Evolutionary conservation across 2,329 filamentous ascomycete genomes (phyloP).

Genomic region (Exophiala xenobiotica): DNA sequence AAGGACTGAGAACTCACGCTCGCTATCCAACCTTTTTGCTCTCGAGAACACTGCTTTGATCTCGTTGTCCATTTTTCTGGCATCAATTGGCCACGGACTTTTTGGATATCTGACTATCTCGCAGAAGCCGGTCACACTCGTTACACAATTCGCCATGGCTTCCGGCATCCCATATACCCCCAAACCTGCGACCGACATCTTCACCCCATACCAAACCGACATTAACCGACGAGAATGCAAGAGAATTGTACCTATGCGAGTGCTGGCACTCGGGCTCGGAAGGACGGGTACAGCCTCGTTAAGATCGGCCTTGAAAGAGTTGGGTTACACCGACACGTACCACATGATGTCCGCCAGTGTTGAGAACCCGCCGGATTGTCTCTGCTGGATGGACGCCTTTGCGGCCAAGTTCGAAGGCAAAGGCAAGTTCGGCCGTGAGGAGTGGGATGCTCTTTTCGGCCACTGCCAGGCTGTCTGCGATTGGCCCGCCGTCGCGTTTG

Average conservation of each 20-base stretch:
- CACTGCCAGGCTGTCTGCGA: conserved; percentile 66
- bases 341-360: conserved; percentile 67
- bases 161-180: conserved; percentile 36
- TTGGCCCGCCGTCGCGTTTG: conserved; percentile 67
- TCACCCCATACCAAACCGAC: conserved; percentile 62
- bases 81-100: neutral
- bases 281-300: conserved; percentile 71
- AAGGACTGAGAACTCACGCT: neutral
- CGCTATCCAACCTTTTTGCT: neutral
- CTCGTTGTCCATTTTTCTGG: neutral
- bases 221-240: conserved; percentile 66
- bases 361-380: conserved; percentile 65
- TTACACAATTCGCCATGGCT: conserved; percentile 23
- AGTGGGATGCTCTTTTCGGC: conserved; percentile 68
- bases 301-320: conserved; percentile 62
- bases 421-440: conserved; percentile 62
- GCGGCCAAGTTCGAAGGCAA: conserved; percentile 61
- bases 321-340: conserved; percentile 69
- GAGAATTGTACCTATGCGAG: conserved; percentile 69
- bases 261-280: conserved; percentile 67
- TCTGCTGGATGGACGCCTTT: conserved; percentile 70
- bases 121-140: conserved; percentile 1
- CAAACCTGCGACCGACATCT: conserved; percentile 44
- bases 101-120: neutral
- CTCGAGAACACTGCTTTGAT: neutral